Base-by-base conservation (phyloP, 2,329 filamentous ascomycete species). In the Trichoderma endophyticum region DNA sequence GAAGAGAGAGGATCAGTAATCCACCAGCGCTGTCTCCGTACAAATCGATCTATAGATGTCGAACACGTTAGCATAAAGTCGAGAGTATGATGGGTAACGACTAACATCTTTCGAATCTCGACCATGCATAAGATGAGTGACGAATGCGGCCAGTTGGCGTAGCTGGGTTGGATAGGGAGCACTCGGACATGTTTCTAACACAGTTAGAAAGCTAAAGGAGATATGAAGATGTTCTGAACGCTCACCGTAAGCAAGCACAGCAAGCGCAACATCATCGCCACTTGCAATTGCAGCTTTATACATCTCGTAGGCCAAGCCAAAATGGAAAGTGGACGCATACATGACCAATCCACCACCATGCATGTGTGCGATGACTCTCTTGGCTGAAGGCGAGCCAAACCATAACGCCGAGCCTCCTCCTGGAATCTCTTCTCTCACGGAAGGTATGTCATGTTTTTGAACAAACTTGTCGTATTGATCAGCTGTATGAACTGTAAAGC, bases 301-400 rank as follows among this genome's bases (percentile, higher is more conserved):
- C 43, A 48, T 48, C 11, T 48, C 43, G 43, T 48, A 48, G 43
- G 43, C 43, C 43, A 48, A 21, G 43, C 43, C n/a, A 48, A 48
- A 48, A 48, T 48, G n/a, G 21, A 57, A 43, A 24, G 30, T 6
- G 6, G 66, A 48, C 4, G 54, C 51, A 60, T 69, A 28, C 30
- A 60, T 14, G 14, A 69, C 34, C 24, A 69, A 6, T 5, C 54
- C 66, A 26, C 66, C 66, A 6, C 66, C 54, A 30, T 32, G 66
- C 15, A 69, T 60, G 54, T 69, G 51, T 28, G n/a, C 66, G 11
- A 69, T 32, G 15, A 69, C 66, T 54, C 36, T 61, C 8, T 43
- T 61, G 14, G 66, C 66, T 48, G 66, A 60, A 21, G 26, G 21
- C 14, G 54, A 69, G n/a, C 66, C 66, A 12, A 69, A 69, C 66